phyloP scores from a whole-genome alignment of 345 rosid species.

The Litchi chinensis region DNA sequence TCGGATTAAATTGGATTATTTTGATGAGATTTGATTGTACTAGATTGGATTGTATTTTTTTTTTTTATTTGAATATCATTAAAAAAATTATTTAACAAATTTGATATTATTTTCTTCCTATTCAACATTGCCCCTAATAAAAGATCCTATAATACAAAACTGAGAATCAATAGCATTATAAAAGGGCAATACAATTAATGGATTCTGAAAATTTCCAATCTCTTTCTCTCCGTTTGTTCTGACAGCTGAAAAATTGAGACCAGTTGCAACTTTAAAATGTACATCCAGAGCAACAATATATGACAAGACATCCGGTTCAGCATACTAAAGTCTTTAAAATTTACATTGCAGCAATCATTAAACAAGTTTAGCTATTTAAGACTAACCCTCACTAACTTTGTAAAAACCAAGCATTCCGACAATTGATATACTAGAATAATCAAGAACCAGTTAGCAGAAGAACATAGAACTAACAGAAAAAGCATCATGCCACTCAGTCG shows the following conservation, averaged over 20 bases:
- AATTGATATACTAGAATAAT: neutral
- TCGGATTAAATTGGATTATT: no score
- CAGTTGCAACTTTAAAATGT: neutral
- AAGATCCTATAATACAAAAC: neutral
- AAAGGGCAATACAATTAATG: neutral
- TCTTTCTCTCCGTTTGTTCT: slow-evolving; percentile 1
- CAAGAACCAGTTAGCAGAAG: neutral
- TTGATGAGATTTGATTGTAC: no score
- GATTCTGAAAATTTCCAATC: neutral
- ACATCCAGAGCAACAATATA: slow-evolving; percentile 5
- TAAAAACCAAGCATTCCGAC: neutral
- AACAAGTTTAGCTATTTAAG: neutral
- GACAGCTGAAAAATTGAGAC: neutral
- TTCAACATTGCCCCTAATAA: no score
- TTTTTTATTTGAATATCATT: no score
- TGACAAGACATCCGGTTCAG: neutral
- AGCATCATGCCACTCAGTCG: neutral
- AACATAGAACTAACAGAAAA: neutral
- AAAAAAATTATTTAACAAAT: no score
- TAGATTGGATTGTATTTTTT: no score
- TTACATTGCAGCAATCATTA: neutral
- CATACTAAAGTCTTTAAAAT: neutral
- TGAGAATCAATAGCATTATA: neutral
- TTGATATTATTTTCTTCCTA: no score
- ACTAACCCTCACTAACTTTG: neutral